Evolutionary conservation across 495 filamentous ascomycete species (phyloP).

Genomic region (Lophiostoma macrostomum): DNA sequence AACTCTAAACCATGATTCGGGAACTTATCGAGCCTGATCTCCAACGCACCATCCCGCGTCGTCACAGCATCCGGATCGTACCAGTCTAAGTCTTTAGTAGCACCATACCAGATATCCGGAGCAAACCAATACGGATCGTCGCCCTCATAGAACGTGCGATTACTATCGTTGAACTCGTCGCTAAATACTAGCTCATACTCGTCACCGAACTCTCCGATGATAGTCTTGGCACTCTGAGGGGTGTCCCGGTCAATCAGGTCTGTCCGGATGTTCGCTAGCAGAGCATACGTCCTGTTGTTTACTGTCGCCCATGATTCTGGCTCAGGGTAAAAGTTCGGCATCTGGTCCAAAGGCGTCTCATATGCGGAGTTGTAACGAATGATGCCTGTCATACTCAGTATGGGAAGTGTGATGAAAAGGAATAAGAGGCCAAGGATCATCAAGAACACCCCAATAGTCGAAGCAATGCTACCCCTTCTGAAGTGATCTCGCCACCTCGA

Average conservation of each 20-base stretch:
- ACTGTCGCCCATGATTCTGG: constrained; percentile 39
- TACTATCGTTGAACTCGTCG: constrained; percentile 72
- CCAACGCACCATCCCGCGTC: constrained; percentile 64
- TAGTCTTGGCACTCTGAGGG: constrained; percentile 56
- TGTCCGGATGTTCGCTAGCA: constrained; percentile 59
- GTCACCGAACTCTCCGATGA: constrained; percentile 57
- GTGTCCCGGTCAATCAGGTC: constrained; percentile 72
- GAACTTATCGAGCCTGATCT: constrained; percentile 60
- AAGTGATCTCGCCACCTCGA: constrained; percentile 44
- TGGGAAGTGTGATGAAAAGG: constrained; percentile 48
- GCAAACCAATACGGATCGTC: constrained; percentile 72
- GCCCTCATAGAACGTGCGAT: constrained; percentile 68
- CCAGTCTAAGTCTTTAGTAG: constrained; percentile 76
- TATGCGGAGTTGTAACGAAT: constrained; percentile 31
- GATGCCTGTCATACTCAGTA: constrained; percentile 42
- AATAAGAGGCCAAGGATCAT: constrained; percentile 45
- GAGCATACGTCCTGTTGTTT: constrained; percentile 39
- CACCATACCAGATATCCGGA: constrained; percentile 74
- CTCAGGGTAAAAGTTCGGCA: constrained; percentile 20
- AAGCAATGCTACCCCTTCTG: constrained; percentile 39
- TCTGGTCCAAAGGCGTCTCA: constrained; percentile 37
- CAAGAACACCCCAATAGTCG: constrained; percentile 44
- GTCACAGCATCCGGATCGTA: constrained; percentile 77
- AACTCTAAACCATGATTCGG: constrained; percentile 65
- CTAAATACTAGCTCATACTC: constrained; percentile 70